Percentiles rank a stretch among this genome's conserved stretches.
Evolutionary conservation across 768 basidiomycete species (phyloP).

Genomic region (Clitopilus hobsonii): DNA sequence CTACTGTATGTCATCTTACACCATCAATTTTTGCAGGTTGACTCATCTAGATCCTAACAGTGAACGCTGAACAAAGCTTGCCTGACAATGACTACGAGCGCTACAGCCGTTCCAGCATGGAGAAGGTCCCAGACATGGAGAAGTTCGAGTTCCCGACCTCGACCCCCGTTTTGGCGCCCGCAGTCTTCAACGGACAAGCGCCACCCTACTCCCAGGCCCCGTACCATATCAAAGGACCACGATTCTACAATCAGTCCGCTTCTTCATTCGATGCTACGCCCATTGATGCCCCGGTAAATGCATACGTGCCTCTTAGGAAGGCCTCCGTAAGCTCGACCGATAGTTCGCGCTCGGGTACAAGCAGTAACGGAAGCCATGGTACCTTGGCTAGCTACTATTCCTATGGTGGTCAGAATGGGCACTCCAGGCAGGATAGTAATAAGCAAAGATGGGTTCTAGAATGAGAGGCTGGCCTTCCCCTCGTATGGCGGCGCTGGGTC

Average conservation of each 20-base stretch:
- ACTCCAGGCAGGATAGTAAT: constrained; percentile 25
- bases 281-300: constrained; percentile 20
- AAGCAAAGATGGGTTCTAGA: constrained; percentile 53
- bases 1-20: constrained; percentile 48
- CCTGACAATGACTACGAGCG: constrained; percentile 25
- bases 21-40: neutral
- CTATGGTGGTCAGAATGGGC: constrained; percentile 25
- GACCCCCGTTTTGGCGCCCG: constrained; percentile 33
- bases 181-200: constrained; percentile 4
- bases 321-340: constrained; percentile 26
- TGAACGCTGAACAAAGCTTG: constrained; percentile 49
- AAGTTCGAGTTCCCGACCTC: constrained; percentile 49
- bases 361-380: constrained; percentile 32
- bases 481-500: neutral
- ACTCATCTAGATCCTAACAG: constrained; percentile 26
- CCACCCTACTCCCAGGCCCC: constrained; percentile 28
- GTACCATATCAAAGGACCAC: constrained; percentile 37
- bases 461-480: constrained; percentile 20
- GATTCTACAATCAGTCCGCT: constrained; percentile 39
- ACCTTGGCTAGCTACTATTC: constrained; percentile 30
- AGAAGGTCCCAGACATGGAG: constrained; percentile 61
- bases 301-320: constrained; percentile 25
- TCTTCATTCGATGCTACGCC: constrained; percentile 33
- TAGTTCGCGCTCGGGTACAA: constrained; percentile 25
- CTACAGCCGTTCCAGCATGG: constrained; percentile 36